A percentile compares a stretch with the other conserved stretches of the same genome.
Conservation (phyloP, 179 eudicot species). For the Nepenthes alata region DNA sequence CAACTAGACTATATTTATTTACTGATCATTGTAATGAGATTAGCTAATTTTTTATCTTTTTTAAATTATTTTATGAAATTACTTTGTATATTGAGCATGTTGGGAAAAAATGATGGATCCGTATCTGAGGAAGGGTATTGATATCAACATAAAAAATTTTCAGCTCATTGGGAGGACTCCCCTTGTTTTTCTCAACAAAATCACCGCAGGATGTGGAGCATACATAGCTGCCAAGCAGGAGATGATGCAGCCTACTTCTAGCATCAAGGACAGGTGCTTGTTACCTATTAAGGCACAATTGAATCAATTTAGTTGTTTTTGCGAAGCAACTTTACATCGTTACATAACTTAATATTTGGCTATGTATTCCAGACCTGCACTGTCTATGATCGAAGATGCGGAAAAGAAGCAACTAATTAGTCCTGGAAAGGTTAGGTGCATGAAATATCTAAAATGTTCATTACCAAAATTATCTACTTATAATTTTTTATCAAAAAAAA, state of each 20-base stretch:
- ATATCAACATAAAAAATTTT: not conserved
- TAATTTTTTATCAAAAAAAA: too few species aligned
- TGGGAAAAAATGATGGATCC: too few species aligned
- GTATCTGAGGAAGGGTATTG: not conserved
- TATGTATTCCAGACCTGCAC: slow-evolving; percentile 51
- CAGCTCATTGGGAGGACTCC: slow-evolving; percentile 93
- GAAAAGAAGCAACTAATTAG: slow-evolving; percentile 70
- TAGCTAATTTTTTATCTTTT: too few species aligned
- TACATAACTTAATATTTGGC: not conserved
- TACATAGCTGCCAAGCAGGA: slow-evolving; percentile 88
- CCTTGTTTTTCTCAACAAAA: slow-evolving; percentile 66
- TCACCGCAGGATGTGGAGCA: slow-evolving; percentile 84
- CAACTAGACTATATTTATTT: too few species aligned
- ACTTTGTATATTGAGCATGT: too few species aligned
- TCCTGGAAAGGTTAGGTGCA: slow-evolving; percentile 63
- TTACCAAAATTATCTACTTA: too few species aligned
- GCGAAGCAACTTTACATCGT: not conserved
- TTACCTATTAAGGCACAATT: not conserved
- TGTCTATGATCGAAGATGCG: slow-evolving; percentile 83
- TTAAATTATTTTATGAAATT: too few species aligned
- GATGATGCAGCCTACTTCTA: slow-evolving; percentile 90
- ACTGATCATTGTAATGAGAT: too few species aligned
- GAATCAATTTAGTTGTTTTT: not conserved
- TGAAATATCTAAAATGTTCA: not conserved
- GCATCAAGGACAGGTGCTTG: slow-evolving; percentile 80